Percentiles rank a stretch among this genome's conserved stretches.
Evolutionary conservation across 1,284 basidiomycete genomes (phyloP).

Genomic region (Wallemia hederae): DNA sequence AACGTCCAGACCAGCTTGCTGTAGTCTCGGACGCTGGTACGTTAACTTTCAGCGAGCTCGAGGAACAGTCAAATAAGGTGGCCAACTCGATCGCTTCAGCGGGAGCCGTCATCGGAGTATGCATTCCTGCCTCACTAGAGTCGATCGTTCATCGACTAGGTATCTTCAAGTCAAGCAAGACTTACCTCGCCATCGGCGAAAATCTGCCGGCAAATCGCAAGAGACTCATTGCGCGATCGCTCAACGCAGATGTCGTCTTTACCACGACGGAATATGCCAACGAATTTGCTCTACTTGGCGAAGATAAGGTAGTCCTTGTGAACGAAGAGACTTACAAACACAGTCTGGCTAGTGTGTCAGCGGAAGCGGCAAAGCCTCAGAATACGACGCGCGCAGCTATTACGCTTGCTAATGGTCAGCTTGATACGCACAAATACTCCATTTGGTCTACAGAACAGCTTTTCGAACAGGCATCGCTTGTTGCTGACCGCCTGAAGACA

Average conservation of each 20-base stretch:
- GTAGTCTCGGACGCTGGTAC: neutral
- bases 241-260: constrained; percentile 8
- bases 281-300: neutral
- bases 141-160: neutral
- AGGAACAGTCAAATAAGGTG: neutral
- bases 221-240: constrained; percentile 10
- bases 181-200: constrained; percentile 14
- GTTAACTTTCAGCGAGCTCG: neutral
- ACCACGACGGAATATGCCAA: neutral
- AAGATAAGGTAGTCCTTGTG: neutral
- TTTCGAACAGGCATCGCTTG: neutral
- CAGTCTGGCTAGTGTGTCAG: neutral
- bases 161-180: constrained; percentile 9
- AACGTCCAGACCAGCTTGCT: neutral
- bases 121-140: neutral
- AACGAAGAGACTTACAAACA: neutral
- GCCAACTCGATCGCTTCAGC: neutral
- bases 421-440: neutral
- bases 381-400: neutral
- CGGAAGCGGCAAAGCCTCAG: neutral
- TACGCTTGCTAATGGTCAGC: neutral
- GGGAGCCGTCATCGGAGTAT: neutral
- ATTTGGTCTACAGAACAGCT: neutral
- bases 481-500: neutral
- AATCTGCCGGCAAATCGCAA: constrained; percentile 13